Evolutionary conservation across 257 asterid species (phyloP).

Genomic region (Fraxinus americana): DNA sequence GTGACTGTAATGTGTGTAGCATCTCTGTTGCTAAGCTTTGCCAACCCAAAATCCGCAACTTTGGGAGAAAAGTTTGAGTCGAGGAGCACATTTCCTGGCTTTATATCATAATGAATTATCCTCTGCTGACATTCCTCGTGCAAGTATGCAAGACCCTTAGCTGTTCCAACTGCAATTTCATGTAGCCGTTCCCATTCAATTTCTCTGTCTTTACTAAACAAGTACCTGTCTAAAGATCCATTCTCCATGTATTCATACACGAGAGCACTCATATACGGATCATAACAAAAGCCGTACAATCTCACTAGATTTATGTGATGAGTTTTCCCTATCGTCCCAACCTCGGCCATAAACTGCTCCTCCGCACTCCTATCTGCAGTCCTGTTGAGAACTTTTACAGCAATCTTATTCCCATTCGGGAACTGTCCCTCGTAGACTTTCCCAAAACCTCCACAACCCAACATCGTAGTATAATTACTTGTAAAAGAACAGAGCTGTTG

Average conservation of each 20-base stretch:
- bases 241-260: conserved; percentile 46
- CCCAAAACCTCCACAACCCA: conserved; percentile 45
- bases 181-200: conserved; percentile 41
- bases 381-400: conserved; percentile 39
- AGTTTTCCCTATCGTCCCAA: conserved; percentile 40
- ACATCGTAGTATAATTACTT: conserved; percentile 25
- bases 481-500: conserved; percentile 38
- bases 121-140: too few species aligned
- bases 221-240: conserved; percentile 34
- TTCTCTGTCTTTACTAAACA: conserved; percentile 24
- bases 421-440: conserved; percentile 39
- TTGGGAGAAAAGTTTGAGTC: too few species aligned
- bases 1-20: conserved; percentile 34
- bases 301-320: conserved; percentile 37
- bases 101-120: too few species aligned
- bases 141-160: too few species aligned
- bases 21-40: conserved; percentile 39
- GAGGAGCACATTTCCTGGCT: too few species aligned
- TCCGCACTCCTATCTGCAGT: conserved; percentile 16
- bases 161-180: too few species aligned
- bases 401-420: conserved; percentile 36
- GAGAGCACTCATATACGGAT: conserved; percentile 36
- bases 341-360: conserved; percentile 47
- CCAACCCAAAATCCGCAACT: conserved; percentile 46
- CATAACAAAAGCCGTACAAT: conserved; percentile 42